Percentiles rank a stretch among this genome's conserved stretches.
Evolutionary conservation across 371 early-diverging fungal species (phyloP).

Genomic region (Mucor racemosus): DNA sequence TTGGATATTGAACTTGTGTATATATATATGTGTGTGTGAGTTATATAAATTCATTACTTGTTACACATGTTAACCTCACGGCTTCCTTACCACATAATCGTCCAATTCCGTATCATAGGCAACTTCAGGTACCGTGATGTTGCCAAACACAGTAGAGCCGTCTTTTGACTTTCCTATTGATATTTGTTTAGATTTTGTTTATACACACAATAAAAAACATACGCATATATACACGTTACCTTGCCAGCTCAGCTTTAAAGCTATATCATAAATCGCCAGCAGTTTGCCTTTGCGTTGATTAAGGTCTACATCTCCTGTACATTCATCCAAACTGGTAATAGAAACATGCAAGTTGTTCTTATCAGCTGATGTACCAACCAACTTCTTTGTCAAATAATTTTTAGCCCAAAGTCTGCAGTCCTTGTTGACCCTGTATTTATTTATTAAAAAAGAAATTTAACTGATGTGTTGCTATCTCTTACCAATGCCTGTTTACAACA

Average conservation of each 20-base stretch:
- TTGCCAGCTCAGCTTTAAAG: slow-evolving; percentile 49
- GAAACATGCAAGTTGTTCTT: slow-evolving; percentile 57
- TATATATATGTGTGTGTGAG: not conserved
- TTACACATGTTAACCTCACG: not conserved
- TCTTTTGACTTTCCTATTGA: not conserved
- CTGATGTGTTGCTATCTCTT: slow-evolving; percentile 6
- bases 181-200: not conserved
- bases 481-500: slow-evolving; percentile 44
- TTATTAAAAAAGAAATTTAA: not conserved
- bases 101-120: slow-evolving; percentile 83
- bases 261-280: slow-evolving; percentile 86
- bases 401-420: slow-evolving; percentile 91
- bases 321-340: slow-evolving; percentile 62
- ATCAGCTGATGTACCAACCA: slow-evolving; percentile 49
- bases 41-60: not conserved
- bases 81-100: slow-evolving; percentile 70
- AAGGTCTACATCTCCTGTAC: slow-evolving; percentile 86
- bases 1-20: slow-evolving; percentile 12
- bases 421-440: slow-evolving; percentile 86
- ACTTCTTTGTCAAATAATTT: slow-evolving; percentile 67
- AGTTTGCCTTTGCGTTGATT: slow-evolving; percentile 94
- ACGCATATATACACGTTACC: slow-evolving; percentile 20
- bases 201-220: not conserved
- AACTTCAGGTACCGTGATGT: slow-evolving; percentile 84
- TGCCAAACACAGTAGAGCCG: slow-evolving; percentile 61